These are phyloP conservation scores for Byssochlamys sp. DNA, from an alignment of 2,329 filamentous ascomycete species.

Conservation along the genomic window DNA sequence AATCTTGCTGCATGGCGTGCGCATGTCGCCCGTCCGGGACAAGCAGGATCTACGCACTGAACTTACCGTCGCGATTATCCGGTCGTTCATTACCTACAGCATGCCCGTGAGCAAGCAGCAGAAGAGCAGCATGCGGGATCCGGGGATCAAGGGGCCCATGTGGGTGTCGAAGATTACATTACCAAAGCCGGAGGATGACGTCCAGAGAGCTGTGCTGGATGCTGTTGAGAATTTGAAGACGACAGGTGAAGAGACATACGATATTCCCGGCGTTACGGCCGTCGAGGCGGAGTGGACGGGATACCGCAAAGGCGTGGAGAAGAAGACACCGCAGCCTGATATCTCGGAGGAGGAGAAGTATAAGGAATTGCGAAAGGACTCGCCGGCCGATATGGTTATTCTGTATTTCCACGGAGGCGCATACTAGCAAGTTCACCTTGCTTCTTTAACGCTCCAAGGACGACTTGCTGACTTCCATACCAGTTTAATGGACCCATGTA, in stretches of 20 bases:
- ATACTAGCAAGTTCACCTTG: slow-evolving; percentile 29
- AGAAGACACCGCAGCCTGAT: slow-evolving; percentile 29
- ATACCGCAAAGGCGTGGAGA: slow-evolving; percentile 29
- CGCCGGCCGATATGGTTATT: slow-evolving; percentile 32
- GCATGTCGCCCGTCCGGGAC: slow-evolving; percentile 57
- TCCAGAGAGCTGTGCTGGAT: slow-evolving; percentile 27
- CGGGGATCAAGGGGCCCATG: slow-evolving; percentile 63
- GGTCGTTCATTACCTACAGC: slow-evolving; percentile 48
- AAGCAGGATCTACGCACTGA: slow-evolving; percentile 73
- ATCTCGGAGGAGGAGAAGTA: slow-evolving; percentile 37
- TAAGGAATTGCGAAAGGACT: slow-evolving; percentile 28
- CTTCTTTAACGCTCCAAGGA: not conserved
- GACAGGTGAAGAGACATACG: slow-evolving; percentile 28
- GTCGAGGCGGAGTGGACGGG: slow-evolving; percentile 41
- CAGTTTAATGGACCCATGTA: slow-evolving; percentile 37
- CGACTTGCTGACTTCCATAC: not conserved
- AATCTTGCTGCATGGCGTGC: slow-evolving; percentile 41
- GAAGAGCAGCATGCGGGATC: slow-evolving; percentile 50
- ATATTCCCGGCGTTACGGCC: slow-evolving; percentile 23
- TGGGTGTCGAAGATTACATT: slow-evolving; percentile 69
- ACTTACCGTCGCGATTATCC: slow-evolving; percentile 61
- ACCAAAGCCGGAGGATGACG: slow-evolving; percentile 44
- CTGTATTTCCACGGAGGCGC: slow-evolving; percentile 41
- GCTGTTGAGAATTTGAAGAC: slow-evolving; percentile 31
- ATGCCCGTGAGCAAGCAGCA: slow-evolving; percentile 55